Evolutionary conservation across 805 yeast genomes (phyloP), one percentile per base, ranked within the genome.

Genomic region (Candida ovalis): DNA sequence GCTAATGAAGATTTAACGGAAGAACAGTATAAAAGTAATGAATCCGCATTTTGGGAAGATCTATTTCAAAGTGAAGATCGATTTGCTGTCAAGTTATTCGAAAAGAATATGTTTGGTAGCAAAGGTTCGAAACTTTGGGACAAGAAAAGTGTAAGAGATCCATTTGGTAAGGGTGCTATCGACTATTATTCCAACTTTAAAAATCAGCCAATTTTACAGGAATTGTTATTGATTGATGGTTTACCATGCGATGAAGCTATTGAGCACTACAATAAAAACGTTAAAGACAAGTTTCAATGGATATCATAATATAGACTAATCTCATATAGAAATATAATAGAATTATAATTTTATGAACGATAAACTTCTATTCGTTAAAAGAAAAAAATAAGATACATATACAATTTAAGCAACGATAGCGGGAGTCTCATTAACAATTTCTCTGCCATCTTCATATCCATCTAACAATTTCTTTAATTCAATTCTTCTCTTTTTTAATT

Each of bases 71-170:
- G 77, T 45, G 94, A 86, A 59, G 58, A 68, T 39, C 68, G 68
- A 33, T 68, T 71, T 65, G 91, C 90, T 0, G 70, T 80, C 4
- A 55, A 63, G n/a, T 68, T 69, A 27, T 86, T 86, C 56, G 69
- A 64, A 25, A 48, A 58, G 7, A 88, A 84, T 61, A 80, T 81
- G 66, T 79, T 76, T 57, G 91, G 88, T 0, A 63, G 70, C n/a
- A 67, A 63, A 24, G 65, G 63, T 0, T 71, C 75, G 0, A 67
- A 81, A 43, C 46, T 66, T 3, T 43, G 57, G 42, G 60, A 55
- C 4, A 86, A 86, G 62, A 84, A 77, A 57, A 13, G 40, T 1
- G 52, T 61, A 1, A 71, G 94, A 50, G 82, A 86, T 58, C 89
- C 89, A 1, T 82, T 73, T 24, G 37, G 44, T 13, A 51, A 57